Conservation (phyloP, 1,284 basidiomycete genomes). For the Austropuccinia psidii region DNA sequence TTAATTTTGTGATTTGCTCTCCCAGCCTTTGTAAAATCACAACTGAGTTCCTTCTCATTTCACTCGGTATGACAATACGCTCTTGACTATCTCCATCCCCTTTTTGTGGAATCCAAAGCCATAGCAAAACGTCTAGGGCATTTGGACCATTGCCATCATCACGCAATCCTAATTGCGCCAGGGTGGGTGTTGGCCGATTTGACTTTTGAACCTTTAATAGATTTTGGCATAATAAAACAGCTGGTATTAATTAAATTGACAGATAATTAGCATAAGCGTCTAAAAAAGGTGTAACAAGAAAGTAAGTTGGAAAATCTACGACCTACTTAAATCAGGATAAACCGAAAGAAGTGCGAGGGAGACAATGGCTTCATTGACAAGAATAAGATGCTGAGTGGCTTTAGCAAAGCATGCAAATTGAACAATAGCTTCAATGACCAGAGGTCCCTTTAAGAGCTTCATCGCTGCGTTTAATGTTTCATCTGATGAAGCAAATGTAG, state of each 20-base stretch:
- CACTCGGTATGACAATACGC: background rate
- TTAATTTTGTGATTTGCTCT: background rate
- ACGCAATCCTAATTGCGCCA: background rate
- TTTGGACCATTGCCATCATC: background rate
- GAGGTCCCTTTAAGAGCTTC: no score
- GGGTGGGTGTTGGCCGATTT: background rate
- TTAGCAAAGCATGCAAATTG: slow-evolving; percentile 7
- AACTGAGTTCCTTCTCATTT: slow-evolving; percentile 11
- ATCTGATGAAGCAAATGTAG: background rate
- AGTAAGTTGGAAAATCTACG: background rate
- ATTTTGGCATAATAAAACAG: background rate
- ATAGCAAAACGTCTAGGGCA: slow-evolving; percentile 15
- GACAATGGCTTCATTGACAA: slow-evolving; percentile 36
- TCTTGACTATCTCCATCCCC: background rate
- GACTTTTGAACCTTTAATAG: background rate
- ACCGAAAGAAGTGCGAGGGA: slow-evolving; percentile 18
- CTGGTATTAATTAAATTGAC: background rate
- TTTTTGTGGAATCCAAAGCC: slow-evolving; percentile 3
- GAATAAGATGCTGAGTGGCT: background rate
- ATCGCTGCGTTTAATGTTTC: no score
- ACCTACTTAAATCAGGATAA: background rate
- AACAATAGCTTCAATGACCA: background rate
- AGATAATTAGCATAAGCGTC: background rate
- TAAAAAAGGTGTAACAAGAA: background rate
- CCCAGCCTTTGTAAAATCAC: background rate